A percentile compares a stretch with the other conserved stretches of the same genome.
These are phyloP conservation scores for Phalaenopsis hybrid DNA, from an alignment of 116 monocot species.

Conservation along the genomic window DNA sequence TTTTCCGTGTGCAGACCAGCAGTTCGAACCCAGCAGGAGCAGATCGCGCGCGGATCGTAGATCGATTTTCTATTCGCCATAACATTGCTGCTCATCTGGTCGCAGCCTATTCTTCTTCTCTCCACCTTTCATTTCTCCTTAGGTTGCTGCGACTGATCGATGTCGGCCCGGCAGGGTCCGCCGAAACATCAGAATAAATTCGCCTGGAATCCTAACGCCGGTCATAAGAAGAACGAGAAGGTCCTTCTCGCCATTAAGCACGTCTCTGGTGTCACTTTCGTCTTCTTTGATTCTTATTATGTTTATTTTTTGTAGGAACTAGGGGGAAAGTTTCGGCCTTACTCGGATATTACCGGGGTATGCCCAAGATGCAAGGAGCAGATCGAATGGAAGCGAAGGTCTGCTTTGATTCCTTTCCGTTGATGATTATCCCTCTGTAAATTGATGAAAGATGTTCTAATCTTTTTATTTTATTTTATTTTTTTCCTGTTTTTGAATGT, in stretches of 20 bases:
- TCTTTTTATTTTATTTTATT: slow-evolving; percentile 5
- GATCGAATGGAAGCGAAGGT: slow-evolving; percentile 97
- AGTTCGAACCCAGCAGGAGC: no score
- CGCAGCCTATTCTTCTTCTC: background rate
- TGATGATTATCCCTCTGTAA: background rate
- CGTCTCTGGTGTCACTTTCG: background rate
- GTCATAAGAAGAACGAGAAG: slow-evolving; percentile 72
- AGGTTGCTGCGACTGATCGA: slow-evolving; percentile 1
- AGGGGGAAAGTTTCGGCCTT: slow-evolving; percentile 64
- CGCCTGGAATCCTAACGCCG: slow-evolving; percentile 80
- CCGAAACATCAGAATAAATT: slow-evolving; percentile 83
- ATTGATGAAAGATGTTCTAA: no score
- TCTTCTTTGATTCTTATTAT: background rate
- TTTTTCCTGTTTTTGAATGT: background rate
- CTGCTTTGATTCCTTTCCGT: background rate
- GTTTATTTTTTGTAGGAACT: slow-evolving; percentile 40
- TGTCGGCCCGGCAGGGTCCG: slow-evolving; percentile 66
- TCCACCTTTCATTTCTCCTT: background rate
- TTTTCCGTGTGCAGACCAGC: no score
- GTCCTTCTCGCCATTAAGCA: slow-evolving; percentile 19
- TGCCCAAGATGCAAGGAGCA: slow-evolving; percentile 80
- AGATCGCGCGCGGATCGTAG: no score
- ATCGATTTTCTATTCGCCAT: no score
- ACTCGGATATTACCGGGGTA: slow-evolving; percentile 74
- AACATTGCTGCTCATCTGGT: no score